Conservation (phyloP, 805 yeast genomes). For the Diddensiella santjacobensis region DNA sequence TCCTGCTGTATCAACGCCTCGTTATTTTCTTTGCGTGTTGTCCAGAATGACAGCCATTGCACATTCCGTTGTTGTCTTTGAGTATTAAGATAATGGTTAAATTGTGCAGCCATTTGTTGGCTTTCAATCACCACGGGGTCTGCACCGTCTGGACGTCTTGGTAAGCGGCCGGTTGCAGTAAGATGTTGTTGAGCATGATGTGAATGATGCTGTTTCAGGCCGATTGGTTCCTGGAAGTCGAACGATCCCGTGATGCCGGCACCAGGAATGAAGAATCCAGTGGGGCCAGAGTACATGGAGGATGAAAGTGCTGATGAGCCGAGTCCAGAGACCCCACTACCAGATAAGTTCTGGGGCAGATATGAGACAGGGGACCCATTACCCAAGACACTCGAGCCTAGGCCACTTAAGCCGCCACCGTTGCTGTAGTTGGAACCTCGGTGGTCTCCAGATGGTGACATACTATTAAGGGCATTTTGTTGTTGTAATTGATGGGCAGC, state of each 20-base stretch:
- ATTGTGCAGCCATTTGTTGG: conserved; percentile 25
- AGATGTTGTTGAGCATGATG: not conserved
- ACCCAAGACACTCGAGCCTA: not conserved
- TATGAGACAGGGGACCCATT: not conserved
- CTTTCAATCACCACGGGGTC: conserved; percentile 18
- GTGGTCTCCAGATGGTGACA: conserved; percentile 6
- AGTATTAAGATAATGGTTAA: conserved; percentile 27
- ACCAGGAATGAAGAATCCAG: conserved; percentile 25
- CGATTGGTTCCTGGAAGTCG: conserved; percentile 24
- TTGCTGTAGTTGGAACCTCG: not conserved
- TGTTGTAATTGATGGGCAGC: conserved; percentile 14
- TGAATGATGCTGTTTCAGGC: not conserved
- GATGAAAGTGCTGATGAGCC: not conserved
- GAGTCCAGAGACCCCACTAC: not conserved
- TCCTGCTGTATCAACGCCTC: conserved; percentile 26
- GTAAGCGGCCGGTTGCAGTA: conserved; percentile 2
- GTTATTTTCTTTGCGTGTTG: conserved; percentile 12
- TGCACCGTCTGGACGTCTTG: not conserved
- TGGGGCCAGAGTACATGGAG: not conserved
- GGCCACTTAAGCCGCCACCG: not conserved
- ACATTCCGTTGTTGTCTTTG: conserved; percentile 29
- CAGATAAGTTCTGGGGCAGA: not conserved
- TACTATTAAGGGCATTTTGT: not conserved
- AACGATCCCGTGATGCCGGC: conserved; percentile 26
- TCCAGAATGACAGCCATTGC: conserved; percentile 36